A percentile compares a stretch with the other conserved stretches of the same genome.
These are phyloP conservation scores for Mycena vitilis DNA, from an alignment of 768 basidiomycete genomes.

Conservation along the genomic window DNA sequence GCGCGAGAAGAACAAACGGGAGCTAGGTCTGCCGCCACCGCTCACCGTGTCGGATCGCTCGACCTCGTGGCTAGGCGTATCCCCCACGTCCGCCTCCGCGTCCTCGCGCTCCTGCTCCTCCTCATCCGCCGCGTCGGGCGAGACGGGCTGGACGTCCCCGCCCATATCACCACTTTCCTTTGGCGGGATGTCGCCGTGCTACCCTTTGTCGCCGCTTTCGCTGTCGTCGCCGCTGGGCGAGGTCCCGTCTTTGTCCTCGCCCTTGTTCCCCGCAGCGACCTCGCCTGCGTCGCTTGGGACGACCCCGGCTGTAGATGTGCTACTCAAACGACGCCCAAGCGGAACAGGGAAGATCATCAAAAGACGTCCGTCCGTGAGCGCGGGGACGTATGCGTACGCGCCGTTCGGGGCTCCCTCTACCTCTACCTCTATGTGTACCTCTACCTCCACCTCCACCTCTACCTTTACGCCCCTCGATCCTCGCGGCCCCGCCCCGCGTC, in stretches of 20 bases:
- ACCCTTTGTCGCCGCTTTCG: neutral
- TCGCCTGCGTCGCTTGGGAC: too few species aligned
- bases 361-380: neutral
- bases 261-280: too few species aligned
- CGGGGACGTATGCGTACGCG: neutral
- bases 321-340: neutral
- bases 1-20: neutral
- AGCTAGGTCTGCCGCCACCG: neutral
- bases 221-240: neutral
- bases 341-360: neutral
- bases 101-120: neutral
- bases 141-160: conserved; percentile 22
- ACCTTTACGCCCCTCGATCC: too few species aligned
- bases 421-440: too few species aligned
- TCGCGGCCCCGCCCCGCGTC: too few species aligned
- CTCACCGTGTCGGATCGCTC: conserved; percentile 7
- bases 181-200: neutral
- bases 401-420: neutral
- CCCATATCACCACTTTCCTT: conserved; percentile 3
- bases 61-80: too few species aligned
- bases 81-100: neutral
- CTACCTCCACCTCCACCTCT: too few species aligned
- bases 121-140: conserved; percentile 13
- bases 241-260: too few species aligned
- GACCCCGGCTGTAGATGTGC: neutral